Evolutionary conservation across 306 rosid species (phyloP).

Genomic region (Castanopsis chinensis): DNA sequence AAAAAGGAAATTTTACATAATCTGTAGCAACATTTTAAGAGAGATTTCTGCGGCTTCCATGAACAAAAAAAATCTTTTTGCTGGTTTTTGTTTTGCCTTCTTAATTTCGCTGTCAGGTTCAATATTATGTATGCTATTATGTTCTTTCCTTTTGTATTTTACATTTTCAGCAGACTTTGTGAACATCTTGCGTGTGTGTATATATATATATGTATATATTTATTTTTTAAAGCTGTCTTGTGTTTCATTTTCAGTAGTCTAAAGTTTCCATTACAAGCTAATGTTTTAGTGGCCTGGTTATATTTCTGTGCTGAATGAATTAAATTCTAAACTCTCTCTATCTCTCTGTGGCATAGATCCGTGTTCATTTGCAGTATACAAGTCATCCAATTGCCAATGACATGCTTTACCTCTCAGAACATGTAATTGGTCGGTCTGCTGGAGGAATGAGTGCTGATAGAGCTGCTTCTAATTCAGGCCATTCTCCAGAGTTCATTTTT

Average conservation of each 20-base stretch:
- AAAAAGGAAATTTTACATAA: not conserved
- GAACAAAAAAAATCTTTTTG: not conserved
- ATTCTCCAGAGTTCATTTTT: constrained; percentile 31
- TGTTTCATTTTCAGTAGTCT: not conserved
- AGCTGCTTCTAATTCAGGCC: constrained; percentile 42
- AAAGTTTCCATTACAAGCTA: not conserved
- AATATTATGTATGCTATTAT: not conserved
- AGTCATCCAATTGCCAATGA: constrained; percentile 94
- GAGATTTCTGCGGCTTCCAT: not conserved
- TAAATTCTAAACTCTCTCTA: not conserved
- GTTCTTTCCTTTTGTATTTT: not conserved
- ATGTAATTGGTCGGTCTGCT: constrained; percentile 36
- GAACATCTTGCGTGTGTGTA: not conserved
- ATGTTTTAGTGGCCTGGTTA: not conserved
- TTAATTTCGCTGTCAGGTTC: not conserved
- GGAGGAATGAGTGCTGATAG: constrained; percentile 55
- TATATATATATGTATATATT: no score
- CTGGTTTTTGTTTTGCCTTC: not conserved
- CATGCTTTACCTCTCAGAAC: constrained; percentile 60
- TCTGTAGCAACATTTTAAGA: not conserved
- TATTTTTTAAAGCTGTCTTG: not conserved
- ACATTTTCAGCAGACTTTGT: not conserved
- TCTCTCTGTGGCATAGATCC: constrained; percentile 54
- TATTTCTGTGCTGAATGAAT: not conserved
- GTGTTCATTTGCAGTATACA: constrained; percentile 70